Percentiles rank a stretch among this genome's conserved stretches.
Evolutionary conservation across 768 basidiomycete genomes (phyloP).

Genomic region (Lactifluus subvellereus): DNA sequence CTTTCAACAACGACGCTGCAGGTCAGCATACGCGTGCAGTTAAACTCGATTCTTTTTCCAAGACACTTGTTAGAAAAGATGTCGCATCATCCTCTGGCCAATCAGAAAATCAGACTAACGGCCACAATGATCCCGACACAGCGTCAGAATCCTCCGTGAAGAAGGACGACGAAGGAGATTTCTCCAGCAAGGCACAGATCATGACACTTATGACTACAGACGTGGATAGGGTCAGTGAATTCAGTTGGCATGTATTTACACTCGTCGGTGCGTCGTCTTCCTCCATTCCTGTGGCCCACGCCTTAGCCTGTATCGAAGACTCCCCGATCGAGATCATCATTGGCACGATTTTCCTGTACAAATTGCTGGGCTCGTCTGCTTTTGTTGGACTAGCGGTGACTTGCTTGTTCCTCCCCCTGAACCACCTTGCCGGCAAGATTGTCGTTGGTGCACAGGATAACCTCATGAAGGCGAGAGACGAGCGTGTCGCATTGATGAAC

Average conservation of each 20-base stretch:
- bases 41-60: conserved; percentile 82
- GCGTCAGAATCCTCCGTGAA: conserved; percentile 39
- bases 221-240: conserved; percentile 84
- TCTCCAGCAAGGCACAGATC: conserved; percentile 62
- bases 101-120: conserved; percentile 24
- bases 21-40: conserved; percentile 62
- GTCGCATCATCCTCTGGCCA: conserved; percentile 56
- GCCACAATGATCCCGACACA: conserved; percentile 23
- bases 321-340: conserved; percentile 73
- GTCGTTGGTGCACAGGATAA: conserved; percentile 76
- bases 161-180: conserved; percentile 46
- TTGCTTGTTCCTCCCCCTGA: conserved; percentile 61
- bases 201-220: conserved; percentile 97
- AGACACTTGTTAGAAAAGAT: conserved; percentile 83
- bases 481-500: conserved; percentile 88
- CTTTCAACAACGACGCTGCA: conserved; percentile 64
- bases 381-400: conserved; percentile 76
- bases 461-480: conserved; percentile 88
- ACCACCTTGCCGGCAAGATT: conserved; percentile 78
- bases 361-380: conserved; percentile 70
- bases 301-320: conserved; percentile 39
- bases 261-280: conserved; percentile 50
- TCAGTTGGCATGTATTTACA: conserved; percentile 71
- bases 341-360: conserved; percentile 71
- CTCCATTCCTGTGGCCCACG: background rate